A percentile compares a stretch with the other conserved stretches of the same genome.
Evolutionary conservation across 768 basidiomycete genomes (phyloP).

Genomic region (Boletus subparvulus): DNA sequence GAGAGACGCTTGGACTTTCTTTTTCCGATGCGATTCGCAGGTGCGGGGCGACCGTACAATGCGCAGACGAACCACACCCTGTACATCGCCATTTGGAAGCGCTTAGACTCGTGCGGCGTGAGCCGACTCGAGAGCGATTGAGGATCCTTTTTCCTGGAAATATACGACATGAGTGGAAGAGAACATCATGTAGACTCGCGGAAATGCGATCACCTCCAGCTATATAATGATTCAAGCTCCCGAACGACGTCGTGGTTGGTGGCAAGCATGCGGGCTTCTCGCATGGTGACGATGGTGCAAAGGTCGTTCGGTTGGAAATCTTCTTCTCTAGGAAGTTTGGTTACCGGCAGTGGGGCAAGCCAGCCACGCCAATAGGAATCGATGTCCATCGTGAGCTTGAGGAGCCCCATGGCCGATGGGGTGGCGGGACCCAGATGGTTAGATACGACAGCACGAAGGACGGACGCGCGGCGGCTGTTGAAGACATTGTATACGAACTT

Average conservation of each 20-base stretch:
- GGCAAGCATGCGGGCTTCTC: slow-evolving; percentile 14
- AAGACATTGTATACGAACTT: slow-evolving; percentile 21
- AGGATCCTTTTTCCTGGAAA: slow-evolving; percentile 38
- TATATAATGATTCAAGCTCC: slow-evolving; percentile 17
- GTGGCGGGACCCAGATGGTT: slow-evolving; percentile 13
- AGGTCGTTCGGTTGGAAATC: neutral
- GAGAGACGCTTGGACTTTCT: slow-evolving; percentile 9
- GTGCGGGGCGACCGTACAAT: slow-evolving; percentile 14
- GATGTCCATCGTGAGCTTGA: slow-evolving; percentile 14
- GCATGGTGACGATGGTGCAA: slow-evolving; percentile 1
- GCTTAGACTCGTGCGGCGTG: slow-evolving; percentile 31
- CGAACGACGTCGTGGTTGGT: slow-evolving; percentile 16
- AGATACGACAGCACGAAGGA: slow-evolving; percentile 14
- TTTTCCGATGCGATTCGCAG: slow-evolving; percentile 6
- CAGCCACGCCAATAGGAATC: slow-evolving; percentile 18
- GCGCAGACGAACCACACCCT: slow-evolving; percentile 25
- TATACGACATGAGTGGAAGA: neutral
- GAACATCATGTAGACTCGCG: neutral
- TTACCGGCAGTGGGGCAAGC: slow-evolving; percentile 8
- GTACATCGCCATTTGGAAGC: slow-evolving; percentile 31
- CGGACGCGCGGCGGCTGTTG: slow-evolving; percentile 4
- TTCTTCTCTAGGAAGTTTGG: slow-evolving; percentile 14
- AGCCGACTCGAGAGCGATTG: slow-evolving; percentile 32
- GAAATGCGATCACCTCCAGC: slow-evolving; percentile 19
- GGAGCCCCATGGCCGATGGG: slow-evolving; percentile 13